A percentile compares a stretch with the other conserved stretches of the same genome.
These are phyloP conservation scores for Cyphellophora europaea DNA, from an alignment of 2,329 filamentous ascomycete species.

Conservation along the genomic window DNA sequence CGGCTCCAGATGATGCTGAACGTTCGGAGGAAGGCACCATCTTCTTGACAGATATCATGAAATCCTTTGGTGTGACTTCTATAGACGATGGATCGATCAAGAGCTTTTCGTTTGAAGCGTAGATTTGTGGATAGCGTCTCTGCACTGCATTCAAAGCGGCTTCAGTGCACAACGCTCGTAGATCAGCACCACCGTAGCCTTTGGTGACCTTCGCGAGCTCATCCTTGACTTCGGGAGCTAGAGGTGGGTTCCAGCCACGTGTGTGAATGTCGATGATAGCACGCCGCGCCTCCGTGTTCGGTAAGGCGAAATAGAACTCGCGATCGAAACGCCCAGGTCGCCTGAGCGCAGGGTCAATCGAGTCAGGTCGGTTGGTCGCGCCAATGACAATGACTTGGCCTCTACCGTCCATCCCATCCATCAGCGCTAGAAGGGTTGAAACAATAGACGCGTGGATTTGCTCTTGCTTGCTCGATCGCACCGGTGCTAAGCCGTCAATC, in stretches of 20 bases:
- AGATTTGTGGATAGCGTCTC: constrained; percentile 91
- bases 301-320: constrained; percentile 96
- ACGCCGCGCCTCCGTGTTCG: constrained; percentile 67
- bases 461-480: constrained; percentile 94
- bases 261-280: constrained; percentile 94
- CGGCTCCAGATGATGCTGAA: constrained; percentile 74
- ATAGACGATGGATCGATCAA: constrained; percentile 79
- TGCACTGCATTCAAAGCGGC: constrained; percentile 93
- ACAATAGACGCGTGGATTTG: constrained; percentile 98
- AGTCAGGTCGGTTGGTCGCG: constrained; percentile 94
- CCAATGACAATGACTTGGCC: constrained; percentile 98
- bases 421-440: constrained; percentile 81
- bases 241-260: constrained; percentile 72
- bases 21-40: constrained; percentile 92
- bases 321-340: constrained; percentile 90
- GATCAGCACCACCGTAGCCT: constrained; percentile 91
- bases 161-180: constrained; percentile 90
- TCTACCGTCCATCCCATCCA: constrained; percentile 98
- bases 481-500: constrained; percentile 91
- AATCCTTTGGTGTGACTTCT: constrained; percentile 81
- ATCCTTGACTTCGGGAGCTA: constrained; percentile 69
- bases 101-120: constrained; percentile 80
- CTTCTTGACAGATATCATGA: constrained; percentile 94
- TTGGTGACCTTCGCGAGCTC: constrained; percentile 79
- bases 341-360: constrained; percentile 89